phyloP scores from a whole-genome alignment of 2,329 filamentous ascomycete species.

The Aspergillus floridensis region DNA sequence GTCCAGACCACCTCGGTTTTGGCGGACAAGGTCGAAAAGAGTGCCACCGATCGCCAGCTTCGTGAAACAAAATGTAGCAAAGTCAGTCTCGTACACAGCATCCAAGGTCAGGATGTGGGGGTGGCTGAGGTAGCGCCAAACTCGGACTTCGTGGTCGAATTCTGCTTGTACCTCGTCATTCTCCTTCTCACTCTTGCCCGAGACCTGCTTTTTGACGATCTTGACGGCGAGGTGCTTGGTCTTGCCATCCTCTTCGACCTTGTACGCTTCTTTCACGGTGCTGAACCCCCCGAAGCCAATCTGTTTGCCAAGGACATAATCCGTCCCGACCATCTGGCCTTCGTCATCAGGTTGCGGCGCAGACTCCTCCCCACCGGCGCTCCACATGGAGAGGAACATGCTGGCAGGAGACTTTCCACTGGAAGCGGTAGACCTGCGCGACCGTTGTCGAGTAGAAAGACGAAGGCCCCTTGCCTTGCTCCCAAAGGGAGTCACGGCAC shows the following conservation, averaged over 20 bases:
- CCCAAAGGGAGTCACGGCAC: slow-evolving; percentile 30
- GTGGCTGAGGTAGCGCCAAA: slow-evolving; percentile 65
- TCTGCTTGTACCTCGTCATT: slow-evolving; percentile 66
- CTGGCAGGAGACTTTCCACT: slow-evolving; percentile 58
- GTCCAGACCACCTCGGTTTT: slow-evolving; percentile 54
- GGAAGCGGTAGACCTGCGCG: slow-evolving; percentile 49
- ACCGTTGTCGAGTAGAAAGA: slow-evolving; percentile 34
- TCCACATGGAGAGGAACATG: slow-evolving; percentile 57
- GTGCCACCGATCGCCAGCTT: slow-evolving; percentile 63
- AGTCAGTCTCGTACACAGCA: slow-evolving; percentile 64
- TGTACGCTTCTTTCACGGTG: slow-evolving; percentile 64
- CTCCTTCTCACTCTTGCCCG: slow-evolving; percentile 56
- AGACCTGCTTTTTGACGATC: slow-evolving; percentile 61
- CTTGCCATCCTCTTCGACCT: slow-evolving; percentile 55
- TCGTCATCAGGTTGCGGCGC: slow-evolving; percentile 61
- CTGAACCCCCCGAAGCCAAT: slow-evolving; percentile 67
- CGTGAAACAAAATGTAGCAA: slow-evolving; percentile 68
- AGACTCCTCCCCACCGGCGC: slow-evolving; percentile 37
- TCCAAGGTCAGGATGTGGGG: slow-evolving; percentile 61
- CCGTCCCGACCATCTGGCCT: slow-evolving; percentile 64
- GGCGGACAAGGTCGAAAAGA: slow-evolving; percentile 60
- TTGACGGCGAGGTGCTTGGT: slow-evolving; percentile 61
- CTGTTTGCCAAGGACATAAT: slow-evolving; percentile 66
- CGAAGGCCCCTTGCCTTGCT: slow-evolving; percentile 38
- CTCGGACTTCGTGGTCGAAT: slow-evolving; percentile 66